A percentile compares a stretch with the other conserved stretches of the same genome.
phyloP scores from a whole-genome alignment of 1,284 basidiomycete species.

The Pseudozyma hubeiensis region DNA sequence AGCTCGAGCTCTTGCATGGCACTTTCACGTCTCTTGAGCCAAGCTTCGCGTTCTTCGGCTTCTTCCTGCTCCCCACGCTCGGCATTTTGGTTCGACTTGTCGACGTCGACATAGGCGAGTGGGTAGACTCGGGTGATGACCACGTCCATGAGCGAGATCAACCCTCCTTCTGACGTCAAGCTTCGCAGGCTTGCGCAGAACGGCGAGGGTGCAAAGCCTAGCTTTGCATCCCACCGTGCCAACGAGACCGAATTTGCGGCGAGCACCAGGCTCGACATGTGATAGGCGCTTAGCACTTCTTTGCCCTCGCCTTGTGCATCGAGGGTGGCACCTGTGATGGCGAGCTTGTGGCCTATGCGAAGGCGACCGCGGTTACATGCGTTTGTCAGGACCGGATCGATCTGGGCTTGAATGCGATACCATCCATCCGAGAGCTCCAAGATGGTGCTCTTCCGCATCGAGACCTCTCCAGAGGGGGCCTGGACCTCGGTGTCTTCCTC shows the following conservation, averaged over 20 bases:
- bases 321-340: constrained; percentile 78
- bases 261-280: constrained; percentile 76
- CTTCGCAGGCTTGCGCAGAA: constrained; percentile 83
- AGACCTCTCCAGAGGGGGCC: constrained; percentile 13
- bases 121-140: constrained; percentile 76
- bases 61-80: constrained; percentile 73
- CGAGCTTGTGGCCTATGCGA: constrained; percentile 83
- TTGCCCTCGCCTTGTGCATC: constrained; percentile 74
- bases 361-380: constrained; percentile 79
- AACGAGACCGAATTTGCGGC: constrained; percentile 86
- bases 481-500: constrained; percentile 35
- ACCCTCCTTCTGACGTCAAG: constrained; percentile 83
- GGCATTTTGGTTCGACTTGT: constrained; percentile 64
- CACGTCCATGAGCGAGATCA: constrained; percentile 81
- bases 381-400: constrained; percentile 79
- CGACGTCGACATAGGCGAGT: constrained; percentile 68
- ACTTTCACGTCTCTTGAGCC: constrained; percentile 72
- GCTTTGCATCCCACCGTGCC: constrained; percentile 85
- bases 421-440: constrained; percentile 95
- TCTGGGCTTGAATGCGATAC: constrained; percentile 83
- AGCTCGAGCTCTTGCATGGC: constrained; percentile 31
- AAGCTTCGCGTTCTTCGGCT: constrained; percentile 73
- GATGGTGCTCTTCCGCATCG: constrained; percentile 39
- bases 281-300: constrained; percentile 85
- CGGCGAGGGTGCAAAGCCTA: constrained; percentile 78